Percentiles rank a stretch among this genome's conserved stretches.
These are phyloP conservation scores for Apiosordaria backusii DNA, from an alignment of 495 filamentous ascomycete species.

Conservation along the genomic window DNA sequence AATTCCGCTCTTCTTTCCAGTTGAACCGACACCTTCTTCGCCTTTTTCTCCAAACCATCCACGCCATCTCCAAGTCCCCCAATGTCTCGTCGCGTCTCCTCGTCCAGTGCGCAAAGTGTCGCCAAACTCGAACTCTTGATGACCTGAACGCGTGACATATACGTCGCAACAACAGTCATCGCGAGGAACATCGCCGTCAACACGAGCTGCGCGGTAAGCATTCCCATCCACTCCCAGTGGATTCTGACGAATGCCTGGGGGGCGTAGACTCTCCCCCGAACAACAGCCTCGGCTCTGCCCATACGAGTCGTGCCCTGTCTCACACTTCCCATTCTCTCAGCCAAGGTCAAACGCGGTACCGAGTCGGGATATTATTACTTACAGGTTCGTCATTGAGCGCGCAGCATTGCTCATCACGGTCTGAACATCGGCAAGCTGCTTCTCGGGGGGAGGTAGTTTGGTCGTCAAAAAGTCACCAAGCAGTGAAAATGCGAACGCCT, in stretches of 20 bases:
- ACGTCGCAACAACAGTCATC: constrained; percentile 5
- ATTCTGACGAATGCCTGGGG: constrained; percentile 20
- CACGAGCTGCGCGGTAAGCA: constrained; percentile 18
- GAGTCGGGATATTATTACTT: background rate
- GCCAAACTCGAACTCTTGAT: constrained; percentile 26
- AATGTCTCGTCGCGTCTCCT: constrained; percentile 8
- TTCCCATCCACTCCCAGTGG: constrained; percentile 20
- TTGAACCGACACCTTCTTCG: background rate
- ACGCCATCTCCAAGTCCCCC: constrained; percentile 10
- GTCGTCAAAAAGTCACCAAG: constrained; percentile 15
- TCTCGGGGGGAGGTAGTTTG: constrained; percentile 8
- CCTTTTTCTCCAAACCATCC: background rate
- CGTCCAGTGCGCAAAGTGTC: constrained; percentile 18
- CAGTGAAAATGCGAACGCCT: constrained; percentile 14
- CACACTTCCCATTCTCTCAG: background rate
- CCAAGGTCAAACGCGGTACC: background rate
- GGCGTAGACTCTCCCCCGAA: constrained; percentile 11
- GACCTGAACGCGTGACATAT: constrained; percentile 14
- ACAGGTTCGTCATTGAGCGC: constrained; percentile 17
- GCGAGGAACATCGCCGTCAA: constrained; percentile 14
- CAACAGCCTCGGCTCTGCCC: background rate
- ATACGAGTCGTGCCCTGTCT: constrained; percentile 7
- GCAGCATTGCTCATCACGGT: constrained; percentile 13
- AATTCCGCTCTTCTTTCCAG: background rate
- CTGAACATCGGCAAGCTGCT: constrained; percentile 8